These are phyloP conservation scores for Oryza longistaminata DNA, from an alignment of 176 grass and related monocot species.

Conservation along the genomic window DNA sequence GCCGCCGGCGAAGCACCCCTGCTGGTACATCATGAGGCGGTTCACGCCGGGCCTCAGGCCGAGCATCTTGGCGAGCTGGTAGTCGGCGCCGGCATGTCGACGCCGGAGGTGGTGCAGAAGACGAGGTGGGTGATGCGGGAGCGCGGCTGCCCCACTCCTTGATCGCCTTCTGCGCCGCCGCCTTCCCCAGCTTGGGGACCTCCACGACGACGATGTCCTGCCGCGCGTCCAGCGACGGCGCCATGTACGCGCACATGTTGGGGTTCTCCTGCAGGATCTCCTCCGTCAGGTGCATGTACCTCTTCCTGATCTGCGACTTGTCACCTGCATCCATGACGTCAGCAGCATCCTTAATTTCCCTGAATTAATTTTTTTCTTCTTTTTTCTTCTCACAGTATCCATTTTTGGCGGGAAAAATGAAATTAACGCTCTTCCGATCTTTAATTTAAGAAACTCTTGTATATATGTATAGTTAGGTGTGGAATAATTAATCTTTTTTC, in stretches of 20 bases:
- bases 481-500: not conserved
- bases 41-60: slow-evolving; percentile 71
- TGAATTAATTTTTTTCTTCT: no score
- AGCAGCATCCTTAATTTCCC: no score
- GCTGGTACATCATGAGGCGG: slow-evolving; percentile 98
- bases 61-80: slow-evolving; percentile 83
- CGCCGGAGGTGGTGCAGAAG: slow-evolving; percentile 90
- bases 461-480: not conserved
- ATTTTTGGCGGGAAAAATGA: no score
- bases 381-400: no score
- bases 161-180: slow-evolving; percentile 80
- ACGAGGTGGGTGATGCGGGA: slow-evolving; percentile 82
- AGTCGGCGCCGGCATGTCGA: slow-evolving; percentile 93
- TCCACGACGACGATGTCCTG: slow-evolving; percentile 91
- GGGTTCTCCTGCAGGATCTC: slow-evolving; percentile 74
- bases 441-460: no score
- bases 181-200: slow-evolving; percentile 76
- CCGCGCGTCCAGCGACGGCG: slow-evolving; percentile 74
- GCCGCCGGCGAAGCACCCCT: slow-evolving; percentile 89
- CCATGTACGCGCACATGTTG: slow-evolving; percentile 86
- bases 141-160: slow-evolving; percentile 86
- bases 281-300: slow-evolving; percentile 85
- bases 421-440: no score
- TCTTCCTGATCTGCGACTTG: slow-evolving; percentile 92
- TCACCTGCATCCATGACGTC: slow-evolving; percentile 48